Base-by-base conservation (phyloP, 805 yeast genomes). In the Myxozyma neotropica region DNA sequence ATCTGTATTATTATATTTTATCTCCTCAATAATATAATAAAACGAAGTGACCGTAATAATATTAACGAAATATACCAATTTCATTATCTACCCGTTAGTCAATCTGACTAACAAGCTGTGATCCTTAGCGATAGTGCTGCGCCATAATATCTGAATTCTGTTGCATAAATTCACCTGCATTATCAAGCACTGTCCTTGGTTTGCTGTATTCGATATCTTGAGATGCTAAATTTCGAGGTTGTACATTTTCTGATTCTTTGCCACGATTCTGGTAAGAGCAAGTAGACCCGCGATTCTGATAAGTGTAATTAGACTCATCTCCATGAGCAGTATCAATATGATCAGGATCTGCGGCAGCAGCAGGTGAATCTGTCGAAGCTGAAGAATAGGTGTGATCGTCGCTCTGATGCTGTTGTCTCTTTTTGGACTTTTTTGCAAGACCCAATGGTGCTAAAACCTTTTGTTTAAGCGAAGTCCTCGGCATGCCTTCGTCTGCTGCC, bases 401-500 rank as follows among this genome's bases (percentile, higher is more conserved):
- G 10, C 10, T 29, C 10, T 29, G 33, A 6, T 31, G 43, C 21
- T 24, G 43, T n/a, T n/a, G 43, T 4, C 43, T 3, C 4, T 24
- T 33, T 23, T 36, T 48, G 21, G 43, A 21, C 12, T 48, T 36
- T 36, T 48, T 48, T 8, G 35, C 6, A 1, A 48, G 24, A 1
- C 44, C 53, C 15, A 48, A 19, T 23, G 53, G 53, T 5, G 44
- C 43, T 12, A 48, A 40, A 13, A 48, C 36, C 13, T 36, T 36
- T 29, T 24, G 43, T 13, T 33, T 48, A 4, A 48, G 10, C 4
- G 53, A 23, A 13, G 35, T 1, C 31, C 21, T 47, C 12, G 23
- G 23, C 1, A n/a, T 19, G 17, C 33, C 51, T 4, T 17, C 36
- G 1, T n/a, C 29, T 8, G 26, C 26, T 17, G 21, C 15, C 27